Conservation (phyloP, 805 yeast species). For the Saccharomycopsis babjevae region DNA sequence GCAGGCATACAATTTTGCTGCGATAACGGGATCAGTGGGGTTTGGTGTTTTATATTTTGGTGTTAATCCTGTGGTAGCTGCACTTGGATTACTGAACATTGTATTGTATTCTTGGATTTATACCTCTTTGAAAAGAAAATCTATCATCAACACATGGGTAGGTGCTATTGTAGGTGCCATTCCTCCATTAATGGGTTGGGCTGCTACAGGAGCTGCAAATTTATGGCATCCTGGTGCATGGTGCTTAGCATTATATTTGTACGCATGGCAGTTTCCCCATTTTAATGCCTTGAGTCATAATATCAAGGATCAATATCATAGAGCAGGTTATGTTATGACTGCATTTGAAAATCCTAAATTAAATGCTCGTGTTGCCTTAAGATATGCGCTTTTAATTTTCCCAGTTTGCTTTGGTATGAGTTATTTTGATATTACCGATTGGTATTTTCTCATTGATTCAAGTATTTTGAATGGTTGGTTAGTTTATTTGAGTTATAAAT, state of each 20-base stretch:
- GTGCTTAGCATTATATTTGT: conserved; percentile 81
- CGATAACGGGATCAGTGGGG: conserved; percentile 61
- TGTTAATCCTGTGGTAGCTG: conserved; percentile 77
- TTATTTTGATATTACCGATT: conserved; percentile 74
- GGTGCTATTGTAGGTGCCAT: conserved; percentile 99
- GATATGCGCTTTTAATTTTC: conserved; percentile 88
- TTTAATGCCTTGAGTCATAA: conserved; percentile 87
- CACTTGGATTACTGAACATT: conserved; percentile 72
- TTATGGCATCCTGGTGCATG: conserved; percentile 85
- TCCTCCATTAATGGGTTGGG: conserved; percentile 99
- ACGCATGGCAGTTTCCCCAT: conserved; percentile 99
- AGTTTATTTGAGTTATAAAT: conserved; percentile 63
- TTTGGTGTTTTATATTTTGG: conserved; percentile 60
- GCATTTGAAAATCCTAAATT: conserved; percentile 85
- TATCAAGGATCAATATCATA: conserved; percentile 75
- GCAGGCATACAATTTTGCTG: conserved; percentile 79
- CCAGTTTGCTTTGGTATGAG: conserved; percentile 81
- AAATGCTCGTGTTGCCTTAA: conserved; percentile 85
- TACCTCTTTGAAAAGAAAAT: conserved; percentile 78
- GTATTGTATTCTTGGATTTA: conserved; percentile 81
- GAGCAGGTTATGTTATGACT: conserved; percentile 97
- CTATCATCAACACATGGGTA: conserved; percentile 92
- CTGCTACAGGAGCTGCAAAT: conserved; percentile 43
- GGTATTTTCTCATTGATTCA: conserved; percentile 72
- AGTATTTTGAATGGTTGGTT: conserved; percentile 80